Conservation (phyloP, 2,329 filamentous ascomycete species). For the Eurotiales sp. region DNA sequence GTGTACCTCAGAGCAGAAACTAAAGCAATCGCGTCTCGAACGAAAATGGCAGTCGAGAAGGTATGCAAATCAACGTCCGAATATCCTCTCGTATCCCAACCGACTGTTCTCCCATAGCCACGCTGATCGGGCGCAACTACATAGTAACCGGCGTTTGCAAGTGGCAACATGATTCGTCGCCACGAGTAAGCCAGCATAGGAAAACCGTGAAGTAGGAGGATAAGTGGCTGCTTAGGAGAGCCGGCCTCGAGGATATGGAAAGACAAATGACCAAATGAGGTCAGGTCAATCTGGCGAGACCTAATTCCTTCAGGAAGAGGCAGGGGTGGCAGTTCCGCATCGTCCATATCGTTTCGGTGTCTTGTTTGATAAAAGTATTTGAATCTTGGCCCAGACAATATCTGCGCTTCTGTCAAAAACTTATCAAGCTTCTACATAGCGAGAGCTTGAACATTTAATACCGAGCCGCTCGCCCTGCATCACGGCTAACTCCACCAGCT, state of each 20-base stretch:
- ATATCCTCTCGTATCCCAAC: slow-evolving; percentile 53
- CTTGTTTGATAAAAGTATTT: too few species aligned
- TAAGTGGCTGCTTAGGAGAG: slow-evolving; percentile 46
- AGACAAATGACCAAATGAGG: slow-evolving; percentile 46
- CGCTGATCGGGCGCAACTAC: slow-evolving; percentile 66
- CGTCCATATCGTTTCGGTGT: too few species aligned
- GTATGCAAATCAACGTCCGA: slow-evolving; percentile 53
- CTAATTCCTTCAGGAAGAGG: slow-evolving; percentile 53
- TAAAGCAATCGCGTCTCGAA: slow-evolving; percentile 60
- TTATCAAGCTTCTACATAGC: too few species aligned
- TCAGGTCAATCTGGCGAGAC: slow-evolving; percentile 56
- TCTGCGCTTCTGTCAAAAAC: too few species aligned
- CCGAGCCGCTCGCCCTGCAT: too few species aligned
- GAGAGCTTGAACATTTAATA: too few species aligned
- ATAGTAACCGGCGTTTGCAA: slow-evolving; percentile 60
- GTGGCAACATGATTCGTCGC: slow-evolving; percentile 57
- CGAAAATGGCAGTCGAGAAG: slow-evolving; percentile 57
- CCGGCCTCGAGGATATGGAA: slow-evolving; percentile 62
- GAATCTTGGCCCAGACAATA: too few species aligned
- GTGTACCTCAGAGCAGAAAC: slow-evolving; percentile 59
- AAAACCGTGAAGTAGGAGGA: slow-evolving; percentile 63
- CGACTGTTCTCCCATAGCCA: slow-evolving; percentile 63
- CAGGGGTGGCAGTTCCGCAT: slow-evolving; percentile 42
- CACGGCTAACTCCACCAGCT: too few species aligned
- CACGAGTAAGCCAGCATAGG: slow-evolving; percentile 68